A percentile compares a stretch with the other conserved stretches of the same genome.
Evolutionary conservation across 805 yeast species (phyloP).

Genomic region (Pichia rugopelliculosa): DNA sequence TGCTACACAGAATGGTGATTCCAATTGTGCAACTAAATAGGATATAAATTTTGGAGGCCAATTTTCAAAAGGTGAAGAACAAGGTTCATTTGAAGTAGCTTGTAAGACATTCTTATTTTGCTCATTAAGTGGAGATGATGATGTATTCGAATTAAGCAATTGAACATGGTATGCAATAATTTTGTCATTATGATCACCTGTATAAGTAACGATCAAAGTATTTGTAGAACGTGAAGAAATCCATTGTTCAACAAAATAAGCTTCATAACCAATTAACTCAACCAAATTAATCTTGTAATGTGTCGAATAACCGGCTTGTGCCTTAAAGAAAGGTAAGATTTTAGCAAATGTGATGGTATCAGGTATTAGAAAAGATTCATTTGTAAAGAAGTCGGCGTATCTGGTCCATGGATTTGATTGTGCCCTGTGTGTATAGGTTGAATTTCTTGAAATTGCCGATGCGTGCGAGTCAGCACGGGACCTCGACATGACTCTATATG

Average conservation of each 20-base stretch:
- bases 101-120: not conserved
- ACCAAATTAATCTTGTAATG: constrained; percentile 1
- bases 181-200: constrained; percentile 70
- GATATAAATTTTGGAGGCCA: constrained; percentile 49
- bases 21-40: constrained; percentile 58
- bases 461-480: not conserved
- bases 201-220: constrained; percentile 68
- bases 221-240: constrained; percentile 61
- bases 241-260: constrained; percentile 95
- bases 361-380: constrained; percentile 8
- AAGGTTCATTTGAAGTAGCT: not conserved
- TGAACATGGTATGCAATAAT: constrained; percentile 45
- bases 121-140: not conserved
- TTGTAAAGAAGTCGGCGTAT: constrained; percentile 7
- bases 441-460: not conserved
- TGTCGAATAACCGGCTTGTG: not conserved
- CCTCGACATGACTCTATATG: not conserved
- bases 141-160: not conserved
- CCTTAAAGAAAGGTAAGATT: constrained; percentile 7
- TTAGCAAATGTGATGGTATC: constrained; percentile 7
- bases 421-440: not conserved
- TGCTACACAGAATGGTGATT: constrained; percentile 56
- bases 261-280: constrained; percentile 59
- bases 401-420: constrained; percentile 3
- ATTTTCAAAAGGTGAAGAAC: not conserved